phyloP scores from a whole-genome alignment of 2,329 filamentous ascomycete genomes.

The Aspergillus aculeatinus region DNA sequence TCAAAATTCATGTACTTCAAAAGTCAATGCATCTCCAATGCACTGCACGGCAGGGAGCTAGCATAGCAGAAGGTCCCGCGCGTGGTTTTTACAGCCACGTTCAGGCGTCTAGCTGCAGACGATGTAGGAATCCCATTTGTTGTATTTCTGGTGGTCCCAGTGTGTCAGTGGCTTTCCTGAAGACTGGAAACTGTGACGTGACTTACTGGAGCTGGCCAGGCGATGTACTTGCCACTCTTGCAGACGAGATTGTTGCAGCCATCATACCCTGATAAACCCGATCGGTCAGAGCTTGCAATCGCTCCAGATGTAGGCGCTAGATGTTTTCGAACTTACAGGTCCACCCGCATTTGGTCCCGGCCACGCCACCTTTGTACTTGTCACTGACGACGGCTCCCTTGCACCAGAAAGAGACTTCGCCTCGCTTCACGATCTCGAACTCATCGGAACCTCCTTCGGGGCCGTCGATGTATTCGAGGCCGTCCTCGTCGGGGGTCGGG shows the following conservation, averaged over 20 bases:
- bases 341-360: not conserved
- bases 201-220: not conserved
- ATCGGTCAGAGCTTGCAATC: not conserved
- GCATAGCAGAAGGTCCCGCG: too few relatives aligned
- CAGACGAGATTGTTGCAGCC: too few relatives aligned
- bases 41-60: too few relatives aligned
- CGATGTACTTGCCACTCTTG: not conserved
- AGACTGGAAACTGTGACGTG: too few relatives aligned
- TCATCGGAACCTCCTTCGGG: not conserved
- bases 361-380: not conserved
- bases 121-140: too few relatives aligned
- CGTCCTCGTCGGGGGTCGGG: not conserved
- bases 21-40: too few relatives aligned
- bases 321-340: not conserved
- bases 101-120: too few relatives aligned
- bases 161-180: too few relatives aligned
- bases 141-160: too few relatives aligned
- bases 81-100: too few relatives aligned
- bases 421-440: not conserved
- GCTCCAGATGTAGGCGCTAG: not conserved
- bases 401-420: not conserved
- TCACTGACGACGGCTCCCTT: not conserved
- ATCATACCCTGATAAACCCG: too few relatives aligned
- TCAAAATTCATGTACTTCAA: accelerated
- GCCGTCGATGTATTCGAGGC: too few relatives aligned